phyloP scores from a whole-genome alignment of 495 filamentous ascomycete species.

The Rhypophila decipiens region DNA sequence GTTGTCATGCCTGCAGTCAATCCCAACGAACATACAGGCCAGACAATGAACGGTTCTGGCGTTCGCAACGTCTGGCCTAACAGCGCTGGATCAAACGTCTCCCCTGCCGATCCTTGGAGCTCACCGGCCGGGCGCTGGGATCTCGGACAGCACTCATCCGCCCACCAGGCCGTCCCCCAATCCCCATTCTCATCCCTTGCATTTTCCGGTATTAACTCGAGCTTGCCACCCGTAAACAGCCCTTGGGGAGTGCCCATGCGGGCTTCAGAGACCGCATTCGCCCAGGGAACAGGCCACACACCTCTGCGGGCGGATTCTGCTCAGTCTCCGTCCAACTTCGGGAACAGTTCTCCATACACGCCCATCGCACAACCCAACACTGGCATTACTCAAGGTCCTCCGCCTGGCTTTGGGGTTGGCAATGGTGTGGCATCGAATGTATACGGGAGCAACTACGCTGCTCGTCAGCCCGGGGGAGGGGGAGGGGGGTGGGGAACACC shows the following conservation, averaged over 20 bases:
- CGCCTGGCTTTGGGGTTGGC: no score
- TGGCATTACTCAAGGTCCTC: no score
- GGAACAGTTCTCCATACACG: no score
- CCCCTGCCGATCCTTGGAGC: conserved; percentile 8
- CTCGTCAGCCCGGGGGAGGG: no score
- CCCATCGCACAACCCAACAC: no score
- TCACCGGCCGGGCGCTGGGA: conserved; percentile 3
- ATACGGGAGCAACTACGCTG: no score
- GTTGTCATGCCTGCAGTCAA: neutral
- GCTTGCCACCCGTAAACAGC: conserved; percentile 22
- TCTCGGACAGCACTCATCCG: neutral
- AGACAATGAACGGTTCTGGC: neutral
- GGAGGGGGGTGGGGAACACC: no score
- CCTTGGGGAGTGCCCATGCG: conserved; percentile 19
- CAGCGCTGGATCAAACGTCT: neutral
- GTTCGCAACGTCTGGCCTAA: conserved; percentile 6
- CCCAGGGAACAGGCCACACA: no score
- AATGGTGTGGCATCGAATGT: no score
- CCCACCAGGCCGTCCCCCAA: neutral
- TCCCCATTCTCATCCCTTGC: conserved; percentile 17
- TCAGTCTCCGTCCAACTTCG: neutral
- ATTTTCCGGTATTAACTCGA: conserved; percentile 17
- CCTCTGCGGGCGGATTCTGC: no score
- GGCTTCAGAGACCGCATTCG: conserved; percentile 1
- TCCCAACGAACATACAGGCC: no score